Evolutionary conservation across 2,329 filamentous ascomycete genomes (phyloP).

Genomic region (Chaetothyriales sp.): DNA sequence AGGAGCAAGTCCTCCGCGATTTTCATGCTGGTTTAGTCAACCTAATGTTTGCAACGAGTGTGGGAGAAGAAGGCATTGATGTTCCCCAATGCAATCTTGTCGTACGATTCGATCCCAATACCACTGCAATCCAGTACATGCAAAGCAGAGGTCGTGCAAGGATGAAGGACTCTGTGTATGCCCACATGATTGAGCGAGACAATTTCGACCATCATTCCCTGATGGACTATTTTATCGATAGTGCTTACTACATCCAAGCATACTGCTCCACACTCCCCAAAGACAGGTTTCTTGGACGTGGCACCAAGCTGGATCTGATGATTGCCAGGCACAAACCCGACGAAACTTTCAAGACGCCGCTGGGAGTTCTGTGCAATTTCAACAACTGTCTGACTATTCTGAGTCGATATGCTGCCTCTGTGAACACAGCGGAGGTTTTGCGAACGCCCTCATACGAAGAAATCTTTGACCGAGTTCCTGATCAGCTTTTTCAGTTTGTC

Average conservation of each 20-base stretch:
- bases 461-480: constrained; percentile 32
- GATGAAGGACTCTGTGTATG: constrained; percentile 61
- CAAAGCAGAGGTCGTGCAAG: constrained; percentile 83
- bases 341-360: constrained; percentile 9
- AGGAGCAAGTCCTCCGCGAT: constrained; percentile 57
- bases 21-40: constrained; percentile 48
- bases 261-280: constrained; percentile 66
- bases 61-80: constrained; percentile 53
- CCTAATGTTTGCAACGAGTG: constrained; percentile 50
- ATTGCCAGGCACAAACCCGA: constrained; percentile 35
- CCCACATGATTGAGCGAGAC: constrained; percentile 65
- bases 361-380: constrained; percentile 14
- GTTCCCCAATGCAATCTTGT: constrained; percentile 55
- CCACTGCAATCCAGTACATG: constrained; percentile 85
- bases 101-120: constrained; percentile 66
- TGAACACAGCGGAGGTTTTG: constrained; percentile 30
- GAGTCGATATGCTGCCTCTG: constrained; percentile 10
- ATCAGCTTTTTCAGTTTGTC: constrained; percentile 53
- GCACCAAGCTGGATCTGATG: constrained; percentile 43
- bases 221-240: constrained; percentile 46
- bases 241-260: constrained; percentile 43
- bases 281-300: constrained; percentile 55
- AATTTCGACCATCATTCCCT: constrained; percentile 50
- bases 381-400: constrained; percentile 13
- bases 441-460: constrained; percentile 9